Base-by-base conservation (phyloP, 768 basidiomycete species). In the Strobilomyces confusus region DNA sequence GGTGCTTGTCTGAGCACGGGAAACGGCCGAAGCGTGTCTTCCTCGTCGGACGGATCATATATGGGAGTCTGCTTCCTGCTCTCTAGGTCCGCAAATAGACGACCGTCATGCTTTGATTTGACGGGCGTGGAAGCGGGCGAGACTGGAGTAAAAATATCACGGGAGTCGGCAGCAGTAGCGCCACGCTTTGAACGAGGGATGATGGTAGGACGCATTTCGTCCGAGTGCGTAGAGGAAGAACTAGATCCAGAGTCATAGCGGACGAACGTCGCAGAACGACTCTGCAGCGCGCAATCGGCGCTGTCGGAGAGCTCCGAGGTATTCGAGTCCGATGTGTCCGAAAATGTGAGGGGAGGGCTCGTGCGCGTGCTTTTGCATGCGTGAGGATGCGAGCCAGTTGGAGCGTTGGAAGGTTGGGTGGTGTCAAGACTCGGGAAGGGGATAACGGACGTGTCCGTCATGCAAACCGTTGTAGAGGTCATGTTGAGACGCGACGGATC, bases 351-450 rank as follows among this genome's bases (percentile, higher is more conserved):
- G 6, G 26, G 40, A 19, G 53, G 45, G 22, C 7, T 57, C 43
- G 59, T 48, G 44, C 48, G 57, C 43, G 61, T 63, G 33, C 63
- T 66, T 44, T 84, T 73, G 49, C 84, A 79, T 34, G 87, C 75
- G 47, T 79, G 72, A 15, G 86, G 85, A n/a, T 87, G 77, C 50
- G 85, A 78, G 9, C 73, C 72, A 3, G 80, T 77, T 30, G 86
- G 82, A 29, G 75, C 68, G 67, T 84, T 87, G 38, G 80, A 71
- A 53, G 71, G 65, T 44, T 66, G 63, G 54, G 52, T 47, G 40
- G 57, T 60, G 45, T 26, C 63, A 48, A 66, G 51, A 22, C 37
- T 60, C 38, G 60, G 70, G 57, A 58, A 69, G 55, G 60, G 63
- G 54, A 64, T 61, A 47, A 56, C 62, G 61, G 63, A 61, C 20